Evolutionary conservation across 345 rosid genomes (phyloP).

Genomic region (Lepidium didymum): DNA sequence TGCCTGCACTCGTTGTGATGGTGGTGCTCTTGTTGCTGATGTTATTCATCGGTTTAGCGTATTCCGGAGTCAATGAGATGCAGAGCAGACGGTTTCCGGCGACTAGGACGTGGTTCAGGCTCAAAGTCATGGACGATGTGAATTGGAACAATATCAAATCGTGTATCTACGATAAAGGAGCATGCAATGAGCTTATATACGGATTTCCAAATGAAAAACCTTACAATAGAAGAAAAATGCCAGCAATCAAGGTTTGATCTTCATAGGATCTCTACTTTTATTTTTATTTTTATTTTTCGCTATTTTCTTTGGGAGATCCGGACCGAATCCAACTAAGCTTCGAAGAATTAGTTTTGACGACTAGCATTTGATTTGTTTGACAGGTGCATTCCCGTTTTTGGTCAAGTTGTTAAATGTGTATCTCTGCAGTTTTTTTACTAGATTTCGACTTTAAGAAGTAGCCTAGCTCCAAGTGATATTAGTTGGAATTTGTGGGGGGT

Average conservation of each 20-base stretch:
- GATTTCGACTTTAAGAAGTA: too few species aligned
- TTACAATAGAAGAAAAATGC: slow-evolving; percentile 36
- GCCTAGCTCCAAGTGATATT: too few species aligned
- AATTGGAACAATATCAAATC: slow-evolving; percentile 58
- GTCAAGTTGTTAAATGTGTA: too few species aligned
- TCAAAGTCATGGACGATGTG: slow-evolving; percentile 31
- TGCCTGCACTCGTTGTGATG: slow-evolving; percentile 44
- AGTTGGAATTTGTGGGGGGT: too few species aligned
- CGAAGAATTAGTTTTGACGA: too few species aligned
- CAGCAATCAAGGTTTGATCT: slow-evolving; percentile 50
- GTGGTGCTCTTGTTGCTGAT: slow-evolving; percentile 46
- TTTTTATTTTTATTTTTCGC: too few species aligned
- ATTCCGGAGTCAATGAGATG: slow-evolving; percentile 50
- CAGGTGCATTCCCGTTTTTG: too few species aligned
- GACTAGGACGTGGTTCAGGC: slow-evolving; percentile 50
- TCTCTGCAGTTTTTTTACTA: too few species aligned
- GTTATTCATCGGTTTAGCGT: slow-evolving; percentile 51
- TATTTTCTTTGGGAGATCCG: too few species aligned
- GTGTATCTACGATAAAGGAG: slow-evolving; percentile 45
- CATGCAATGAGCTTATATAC: slow-evolving; percentile 33
- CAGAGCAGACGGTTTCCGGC: slow-evolving; percentile 43
- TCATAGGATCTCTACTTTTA: not conserved
- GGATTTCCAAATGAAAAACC: slow-evolving; percentile 25
- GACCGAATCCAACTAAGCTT: too few species aligned
- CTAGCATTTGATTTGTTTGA: too few species aligned